Base-by-base conservation (phyloP, 2,329 filamentous ascomycete genomes). In the Neofusicoccum ribis region DNA sequence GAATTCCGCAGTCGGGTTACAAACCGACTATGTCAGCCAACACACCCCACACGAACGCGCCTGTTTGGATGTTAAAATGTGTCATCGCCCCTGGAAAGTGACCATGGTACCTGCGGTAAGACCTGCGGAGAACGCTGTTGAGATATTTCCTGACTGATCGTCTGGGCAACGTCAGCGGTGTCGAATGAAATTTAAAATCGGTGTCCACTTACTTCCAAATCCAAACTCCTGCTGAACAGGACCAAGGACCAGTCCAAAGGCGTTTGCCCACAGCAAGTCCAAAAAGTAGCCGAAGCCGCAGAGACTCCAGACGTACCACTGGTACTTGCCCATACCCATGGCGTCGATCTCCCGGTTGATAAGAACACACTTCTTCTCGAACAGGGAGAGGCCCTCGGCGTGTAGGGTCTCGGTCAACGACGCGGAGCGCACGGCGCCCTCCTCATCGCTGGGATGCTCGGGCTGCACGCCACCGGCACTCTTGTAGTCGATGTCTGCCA, bases 201-300 rank as follows among this genome's bases (percentile, higher is more conserved):
- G 8, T 2, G n/a, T 20, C 15, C 11, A 39, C 20, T 52, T 17
- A 68, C 68, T 69, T 5, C 74, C 71, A 64, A 88, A 86, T 0
- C 84, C 84, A 23, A 87, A 71, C 71, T 88, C 85, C 70, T 86
- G 84, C 69, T 86, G 78, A 64, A 88, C 71, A 6, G 85, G 82
- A 9, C 80, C 81, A 15, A 85, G 72, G 0, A 86, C 80, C 1
- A 87, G 78, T 11, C 84, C 84, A 69, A 87, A 85, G 0, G 83
- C 85, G 68, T 87, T 85, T 3, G 85, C 84, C 83, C 84, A 87
- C 52, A 85, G 76, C 27, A 87, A 73, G 68, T 87, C 85, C 43
- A 87, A 77, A 46, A 85, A 73, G 69, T 85, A 86, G 1, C 84
- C 84, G 41, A 85, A 82, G 41, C 84, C 84, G 67, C 84, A 86